Conservation (phyloP, 2,329 filamentous ascomycete genomes). For the Penicillium vulpinum region DNA sequence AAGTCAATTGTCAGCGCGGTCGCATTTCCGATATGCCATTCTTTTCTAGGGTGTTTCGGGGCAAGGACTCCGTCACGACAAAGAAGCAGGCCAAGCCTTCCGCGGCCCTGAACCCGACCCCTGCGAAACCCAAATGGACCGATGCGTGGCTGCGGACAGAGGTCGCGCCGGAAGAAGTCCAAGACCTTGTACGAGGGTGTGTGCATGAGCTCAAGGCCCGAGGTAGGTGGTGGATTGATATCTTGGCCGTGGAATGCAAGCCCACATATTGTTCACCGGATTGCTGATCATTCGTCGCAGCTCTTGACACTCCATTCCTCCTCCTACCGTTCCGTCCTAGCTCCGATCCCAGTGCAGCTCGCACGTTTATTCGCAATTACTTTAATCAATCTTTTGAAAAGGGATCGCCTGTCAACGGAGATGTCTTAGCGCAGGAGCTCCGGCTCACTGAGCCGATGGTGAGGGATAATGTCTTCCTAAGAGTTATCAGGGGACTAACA, state of each 20-base stretch:
- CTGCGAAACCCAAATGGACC: conserved; percentile 76
- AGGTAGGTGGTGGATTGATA: conserved; percentile 63
- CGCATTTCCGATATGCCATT: conserved; percentile 49
- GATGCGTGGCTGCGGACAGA: conserved; percentile 82
- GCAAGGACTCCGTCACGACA: conserved; percentile 66
- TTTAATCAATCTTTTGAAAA: conserved; percentile 70
- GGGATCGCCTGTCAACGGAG: conserved; percentile 61
- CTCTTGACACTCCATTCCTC: conserved; percentile 86
- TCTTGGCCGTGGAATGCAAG: conserved; percentile 21
- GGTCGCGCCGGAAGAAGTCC: conserved; percentile 85
- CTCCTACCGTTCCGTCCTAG: conserved; percentile 92
- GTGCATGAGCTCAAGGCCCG: conserved; percentile 89
- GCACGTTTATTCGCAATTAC: conserved; percentile 89
- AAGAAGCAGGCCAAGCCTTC: conserved; percentile 60
- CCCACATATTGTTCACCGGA: conserved; percentile 27
- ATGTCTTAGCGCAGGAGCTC: conserved; percentile 76
- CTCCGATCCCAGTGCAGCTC: conserved; percentile 86
- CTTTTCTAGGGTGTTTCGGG: conserved; percentile 67
- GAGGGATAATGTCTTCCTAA: conserved; percentile 33
- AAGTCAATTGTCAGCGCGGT: conserved; percentile 17
- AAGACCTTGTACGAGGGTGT: conserved; percentile 80
- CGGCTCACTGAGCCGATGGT: conserved; percentile 94
- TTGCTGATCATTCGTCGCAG: conserved; percentile 52
- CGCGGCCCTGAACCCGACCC: conserved; percentile 53
- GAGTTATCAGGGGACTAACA: background rate